Percentiles rank a stretch among this genome's conserved stretches.
Evolutionary conservation across 1,284 basidiomycete genomes (phyloP).

Genomic region (Coniferiporia weirii): DNA sequence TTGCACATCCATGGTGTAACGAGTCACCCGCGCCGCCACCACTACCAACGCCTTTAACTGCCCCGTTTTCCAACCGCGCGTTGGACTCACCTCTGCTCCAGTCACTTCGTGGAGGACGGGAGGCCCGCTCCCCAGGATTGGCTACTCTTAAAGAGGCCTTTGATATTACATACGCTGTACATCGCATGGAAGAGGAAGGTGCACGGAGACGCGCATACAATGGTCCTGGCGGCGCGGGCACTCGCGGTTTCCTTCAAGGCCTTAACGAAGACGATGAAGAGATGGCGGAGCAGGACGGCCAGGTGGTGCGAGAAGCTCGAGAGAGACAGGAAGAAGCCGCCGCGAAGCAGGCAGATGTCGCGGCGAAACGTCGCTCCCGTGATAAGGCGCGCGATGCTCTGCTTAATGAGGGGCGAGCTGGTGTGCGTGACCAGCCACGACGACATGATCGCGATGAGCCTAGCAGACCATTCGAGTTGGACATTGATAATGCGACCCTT

Average conservation of each 20-base stretch:
- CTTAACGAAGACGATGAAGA: slow-evolving; percentile 94
- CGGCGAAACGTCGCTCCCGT: slow-evolving; percentile 26
- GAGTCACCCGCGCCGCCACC: slow-evolving; percentile 57
- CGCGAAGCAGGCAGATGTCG: slow-evolving; percentile 34
- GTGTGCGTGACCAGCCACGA: slow-evolving; percentile 56
- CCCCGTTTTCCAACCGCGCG: slow-evolving; percentile 45
- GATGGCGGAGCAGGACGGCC: slow-evolving; percentile 45
- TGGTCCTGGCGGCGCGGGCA: slow-evolving; percentile 72
- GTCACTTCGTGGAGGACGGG: slow-evolving; percentile 71
- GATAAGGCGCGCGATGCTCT: slow-evolving; percentile 20
- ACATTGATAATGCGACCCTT: slow-evolving; percentile 79
- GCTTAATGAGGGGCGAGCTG: slow-evolving; percentile 63
- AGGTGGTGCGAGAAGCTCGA: slow-evolving; percentile 34
- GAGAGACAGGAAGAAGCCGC: slow-evolving; percentile 31
- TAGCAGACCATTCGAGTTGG: slow-evolving; percentile 67
- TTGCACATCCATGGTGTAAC: slow-evolving; percentile 94
- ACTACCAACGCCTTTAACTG: slow-evolving; percentile 55
- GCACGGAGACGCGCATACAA: slow-evolving; percentile 78
- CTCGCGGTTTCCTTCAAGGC: slow-evolving; percentile 74
- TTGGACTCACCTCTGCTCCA: slow-evolving; percentile 91
- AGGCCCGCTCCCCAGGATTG: slow-evolving; percentile 88
- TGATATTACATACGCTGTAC: slow-evolving; percentile 98
- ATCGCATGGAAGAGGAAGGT: slow-evolving; percentile 99
- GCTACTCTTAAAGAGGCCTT: slow-evolving; percentile 96
- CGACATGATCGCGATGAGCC: slow-evolving; percentile 34